Percentiles rank a stretch among this genome's conserved stretches.
phyloP scores from a whole-genome alignment of 1,284 basidiomycete species.

The Moesziomyces aphidis region DNA sequence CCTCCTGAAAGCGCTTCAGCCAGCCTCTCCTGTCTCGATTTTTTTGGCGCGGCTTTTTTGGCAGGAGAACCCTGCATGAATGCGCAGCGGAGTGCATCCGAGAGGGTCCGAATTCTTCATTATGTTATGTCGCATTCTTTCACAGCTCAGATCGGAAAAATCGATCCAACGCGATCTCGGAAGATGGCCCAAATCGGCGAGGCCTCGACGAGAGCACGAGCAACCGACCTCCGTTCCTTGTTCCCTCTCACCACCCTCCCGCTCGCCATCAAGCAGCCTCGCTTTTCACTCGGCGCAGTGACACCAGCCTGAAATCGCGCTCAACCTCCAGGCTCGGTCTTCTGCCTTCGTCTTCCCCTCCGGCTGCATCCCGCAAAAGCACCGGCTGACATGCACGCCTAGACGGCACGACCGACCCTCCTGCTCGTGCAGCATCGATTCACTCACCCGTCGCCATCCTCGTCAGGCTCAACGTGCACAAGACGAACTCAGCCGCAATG shows the following conservation, averaged over 20 bases:
- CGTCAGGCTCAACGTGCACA: too few relatives aligned
- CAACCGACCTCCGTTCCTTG: neutral
- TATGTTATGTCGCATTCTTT: neutral
- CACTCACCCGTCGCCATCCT: neutral
- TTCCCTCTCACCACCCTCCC: neutral
- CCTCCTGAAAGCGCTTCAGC: neutral
- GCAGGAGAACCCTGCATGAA: conserved; percentile 28
- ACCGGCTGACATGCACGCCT: neutral
- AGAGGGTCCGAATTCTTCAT: too few relatives aligned
- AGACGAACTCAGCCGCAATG: conserved; percentile 2
- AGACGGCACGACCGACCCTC: neutral
- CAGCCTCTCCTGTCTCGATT: neutral
- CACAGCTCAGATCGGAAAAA: neutral
- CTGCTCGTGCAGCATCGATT: neutral
- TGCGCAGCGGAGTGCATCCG: conserved; percentile 1
- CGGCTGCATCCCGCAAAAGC: too few relatives aligned
- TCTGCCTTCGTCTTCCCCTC: too few relatives aligned
- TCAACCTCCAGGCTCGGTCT: too few relatives aligned
- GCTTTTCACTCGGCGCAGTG: too few relatives aligned
- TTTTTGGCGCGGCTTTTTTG: conserved; percentile 7
- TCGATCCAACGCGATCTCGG: conserved; percentile 14
- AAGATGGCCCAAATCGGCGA: conserved; percentile 15
- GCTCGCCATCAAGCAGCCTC: neutral
- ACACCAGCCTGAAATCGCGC: too few relatives aligned
- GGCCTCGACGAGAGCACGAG: neutral